Base-by-base conservation (phyloP, 148 eudicot genomes). In the Rhododendron mucronatum region DNA sequence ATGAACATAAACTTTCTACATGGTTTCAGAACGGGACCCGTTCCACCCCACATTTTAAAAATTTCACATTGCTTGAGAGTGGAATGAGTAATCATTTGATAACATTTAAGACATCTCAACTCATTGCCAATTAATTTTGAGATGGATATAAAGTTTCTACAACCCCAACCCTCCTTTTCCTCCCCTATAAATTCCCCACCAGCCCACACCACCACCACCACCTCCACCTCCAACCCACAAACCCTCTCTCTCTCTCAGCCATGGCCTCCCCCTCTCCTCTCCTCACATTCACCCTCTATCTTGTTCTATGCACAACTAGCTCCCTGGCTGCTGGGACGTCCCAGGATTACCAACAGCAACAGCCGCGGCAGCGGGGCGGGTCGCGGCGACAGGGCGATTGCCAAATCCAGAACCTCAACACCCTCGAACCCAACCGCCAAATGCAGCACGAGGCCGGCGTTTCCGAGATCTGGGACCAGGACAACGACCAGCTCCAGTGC, bases 371-470 rank as follows among this genome's bases (percentile, higher is more conserved):
- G 50, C 12, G 12, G 11, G 12, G 50, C 11, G 3, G 50, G 50
- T 2, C 12, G 2, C 50, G 50, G 50, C 50, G 50, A 47, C 50
- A 47, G 50, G 45, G n/a, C 74, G 84, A 82, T n/a, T 82, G 84
- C 74, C 84, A 30, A 1, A 7, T 82, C 50, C 85, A 83, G 20
- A 65, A 83, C 26, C 77, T 83, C 23, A 44, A 15, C 12, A 37
- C 85, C 7, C 85, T 83, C 8, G 78, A 83, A 44, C 85, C 77
- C 11, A 23, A 2, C 21, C 78, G 78, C 13, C 78, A 69, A 8
- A 67, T 67, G 0, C 78, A 83, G 78, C 85, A 83, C 20, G 85
- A 83, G 35, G 85, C 85, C 12, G 39, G 77, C 4, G 57, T 39
- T 30, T n/a, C 61, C 8, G 78, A 83, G 1, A 14, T 65, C 3